phyloP scores from a whole-genome alignment of 139 green algal genomes.

The Pleodorina starrii region DNA sequence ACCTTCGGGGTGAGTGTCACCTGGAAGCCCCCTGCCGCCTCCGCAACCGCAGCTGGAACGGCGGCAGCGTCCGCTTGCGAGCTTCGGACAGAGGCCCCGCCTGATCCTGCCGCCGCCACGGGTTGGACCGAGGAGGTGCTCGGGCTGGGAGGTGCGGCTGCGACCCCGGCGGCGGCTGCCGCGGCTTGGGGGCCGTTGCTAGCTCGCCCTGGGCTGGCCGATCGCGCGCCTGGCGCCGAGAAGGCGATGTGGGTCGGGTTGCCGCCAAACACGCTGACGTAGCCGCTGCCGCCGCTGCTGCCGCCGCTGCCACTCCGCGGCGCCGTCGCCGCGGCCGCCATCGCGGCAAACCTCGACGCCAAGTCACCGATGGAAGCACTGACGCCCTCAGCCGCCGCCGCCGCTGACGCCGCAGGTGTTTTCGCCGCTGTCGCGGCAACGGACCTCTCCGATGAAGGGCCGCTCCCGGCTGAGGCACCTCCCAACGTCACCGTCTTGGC shows the following conservation, averaged over 20 bases:
- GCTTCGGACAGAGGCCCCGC: no score
- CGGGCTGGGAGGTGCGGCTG: no score
- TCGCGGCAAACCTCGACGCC: not conserved
- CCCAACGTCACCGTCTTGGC: no score
- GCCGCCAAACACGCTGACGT: constrained; percentile 23
- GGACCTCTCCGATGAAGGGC: no score
- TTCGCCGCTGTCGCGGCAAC: no score
- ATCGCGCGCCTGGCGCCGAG: not conserved
- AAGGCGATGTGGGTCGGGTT: not conserved
- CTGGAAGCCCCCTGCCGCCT: not conserved
- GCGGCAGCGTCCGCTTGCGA: no score
- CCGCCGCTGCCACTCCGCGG: not conserved
- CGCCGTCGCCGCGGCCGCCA: not conserved
- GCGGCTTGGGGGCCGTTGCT: not conserved
- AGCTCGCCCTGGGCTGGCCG: not conserved
- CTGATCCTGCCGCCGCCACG: no score
- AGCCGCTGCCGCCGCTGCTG: not conserved
- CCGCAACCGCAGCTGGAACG: not conserved
- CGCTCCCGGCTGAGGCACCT: no score
- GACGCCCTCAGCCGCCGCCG: not conserved
- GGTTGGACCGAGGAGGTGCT: no score
- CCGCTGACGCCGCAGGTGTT: not conserved
- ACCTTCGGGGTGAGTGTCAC: not conserved
- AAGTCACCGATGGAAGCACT: not conserved
- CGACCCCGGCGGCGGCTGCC: not conserved